phyloP scores from a whole-genome alignment of 1,284 basidiomycete species.

The Fomes fomentarius region DNA sequence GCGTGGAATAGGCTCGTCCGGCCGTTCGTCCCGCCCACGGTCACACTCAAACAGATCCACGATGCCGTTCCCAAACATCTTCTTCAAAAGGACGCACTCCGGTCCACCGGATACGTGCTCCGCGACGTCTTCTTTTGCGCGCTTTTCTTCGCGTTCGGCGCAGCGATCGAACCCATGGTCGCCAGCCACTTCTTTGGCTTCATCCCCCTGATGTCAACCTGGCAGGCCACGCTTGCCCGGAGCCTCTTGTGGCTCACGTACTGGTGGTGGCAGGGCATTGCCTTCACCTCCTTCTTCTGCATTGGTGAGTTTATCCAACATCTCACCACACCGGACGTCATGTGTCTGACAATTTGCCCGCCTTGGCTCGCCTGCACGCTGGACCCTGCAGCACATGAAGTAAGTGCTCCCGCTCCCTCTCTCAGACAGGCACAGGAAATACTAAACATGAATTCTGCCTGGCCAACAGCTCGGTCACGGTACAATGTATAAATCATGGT shows the following conservation, averaged over 20 bases:
- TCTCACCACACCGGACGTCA: not conserved
- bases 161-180: slow-evolving; percentile 39
- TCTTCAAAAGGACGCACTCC: slow-evolving; percentile 50
- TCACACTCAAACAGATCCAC: slow-evolving; percentile 49
- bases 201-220: slow-evolving; percentile 24
- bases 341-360: not conserved
- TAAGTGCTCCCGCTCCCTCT: slow-evolving; percentile 19
- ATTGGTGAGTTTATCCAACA: slow-evolving; percentile 40
- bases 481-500: slow-evolving; percentile 39
- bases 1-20: slow-evolving; percentile 28
- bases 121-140: slow-evolving; percentile 46
- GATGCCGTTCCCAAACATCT: slow-evolving; percentile 50
- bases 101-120: slow-evolving; percentile 39
- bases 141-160: slow-evolving; percentile 43
- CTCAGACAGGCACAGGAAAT: slow-evolving; percentile 20
- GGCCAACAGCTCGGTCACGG: slow-evolving; percentile 40
- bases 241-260: slow-evolving; percentile 43
- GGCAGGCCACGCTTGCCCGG: slow-evolving; percentile 28
- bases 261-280: slow-evolving; percentile 54
- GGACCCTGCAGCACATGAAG: slow-evolving; percentile 33
- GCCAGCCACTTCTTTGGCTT: slow-evolving; percentile 25
- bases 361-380: slow-evolving; percentile 3
- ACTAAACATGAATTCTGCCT: no score
- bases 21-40: slow-evolving; percentile 45
- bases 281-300: slow-evolving; percentile 52